These are phyloP conservation scores for Evernia prunastri DNA, from an alignment of 495 filamentous ascomycete species.

Conservation along the genomic window DNA sequence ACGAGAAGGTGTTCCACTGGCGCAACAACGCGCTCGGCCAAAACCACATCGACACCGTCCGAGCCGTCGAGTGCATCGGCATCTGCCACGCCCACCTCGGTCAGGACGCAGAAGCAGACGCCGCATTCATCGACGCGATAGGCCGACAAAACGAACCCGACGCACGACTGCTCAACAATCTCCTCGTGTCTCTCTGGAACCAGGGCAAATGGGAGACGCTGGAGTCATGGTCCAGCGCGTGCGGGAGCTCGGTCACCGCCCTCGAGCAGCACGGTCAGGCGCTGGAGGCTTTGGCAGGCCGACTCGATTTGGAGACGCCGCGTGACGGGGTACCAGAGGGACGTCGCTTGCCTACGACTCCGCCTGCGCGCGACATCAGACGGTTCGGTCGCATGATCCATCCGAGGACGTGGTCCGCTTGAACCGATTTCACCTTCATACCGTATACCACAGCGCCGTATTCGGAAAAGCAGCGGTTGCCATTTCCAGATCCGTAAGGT, in stretches of 20 bases:
- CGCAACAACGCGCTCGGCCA: slow-evolving; percentile 1
- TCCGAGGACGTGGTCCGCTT: background rate
- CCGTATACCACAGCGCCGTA: no score
- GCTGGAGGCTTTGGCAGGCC: slow-evolving; percentile 9
- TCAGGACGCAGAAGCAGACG: slow-evolving; percentile 5
- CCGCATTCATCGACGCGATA: slow-evolving; percentile 6
- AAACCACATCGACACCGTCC: slow-evolving; percentile 10
- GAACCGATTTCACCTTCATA: background rate
- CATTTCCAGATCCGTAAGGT: no score
- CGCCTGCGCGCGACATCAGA: background rate
- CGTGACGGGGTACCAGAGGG: background rate
- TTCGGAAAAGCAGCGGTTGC: no score
- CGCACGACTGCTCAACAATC: slow-evolving; percentile 12
- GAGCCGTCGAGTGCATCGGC: slow-evolving; percentile 12
- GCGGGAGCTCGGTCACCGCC: slow-evolving; percentile 1
- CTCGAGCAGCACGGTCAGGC: slow-evolving; percentile 12
- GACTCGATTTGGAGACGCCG: background rate
- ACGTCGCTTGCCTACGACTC: background rate
- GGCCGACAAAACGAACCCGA: background rate
- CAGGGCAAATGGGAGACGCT: slow-evolving; percentile 15
- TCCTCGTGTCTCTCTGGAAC: slow-evolving; percentile 8
- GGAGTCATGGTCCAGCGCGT: slow-evolving; percentile 5
- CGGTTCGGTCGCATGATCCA: background rate
- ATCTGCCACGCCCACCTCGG: slow-evolving; percentile 13
- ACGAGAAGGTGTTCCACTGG: slow-evolving; percentile 7